These are phyloP conservation scores for Colletotrichum lindemuthianum DNA, from an alignment of 2,329 filamentous ascomycete species.

Conservation along the genomic window DNA sequence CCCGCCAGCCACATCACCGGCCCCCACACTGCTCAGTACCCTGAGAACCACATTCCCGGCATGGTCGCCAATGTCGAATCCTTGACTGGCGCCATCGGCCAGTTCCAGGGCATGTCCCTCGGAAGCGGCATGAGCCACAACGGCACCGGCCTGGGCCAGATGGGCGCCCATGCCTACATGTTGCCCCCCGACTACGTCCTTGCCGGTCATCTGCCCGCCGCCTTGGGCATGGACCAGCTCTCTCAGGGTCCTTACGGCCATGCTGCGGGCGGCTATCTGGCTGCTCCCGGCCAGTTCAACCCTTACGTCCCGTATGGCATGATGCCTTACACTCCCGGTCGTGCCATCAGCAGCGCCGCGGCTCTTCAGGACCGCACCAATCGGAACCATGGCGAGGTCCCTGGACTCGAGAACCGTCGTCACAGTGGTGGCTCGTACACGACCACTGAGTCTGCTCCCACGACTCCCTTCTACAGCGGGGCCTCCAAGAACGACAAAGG, in stretches of 20 bases:
- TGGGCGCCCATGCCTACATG: slow-evolving; percentile 51
- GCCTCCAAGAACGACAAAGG: slow-evolving; percentile 68
- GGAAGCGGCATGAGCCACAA: slow-evolving; percentile 46
- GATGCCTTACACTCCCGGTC: slow-evolving; percentile 64
- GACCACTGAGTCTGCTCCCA: slow-evolving; percentile 72
- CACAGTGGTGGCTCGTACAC: slow-evolving; percentile 66
- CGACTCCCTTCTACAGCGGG: slow-evolving; percentile 72
- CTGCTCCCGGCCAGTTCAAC: slow-evolving; percentile 44
- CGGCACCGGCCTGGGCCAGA: slow-evolving; percentile 33
- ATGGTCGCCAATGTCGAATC: slow-evolving; percentile 30
- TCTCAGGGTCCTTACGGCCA: slow-evolving; percentile 46
- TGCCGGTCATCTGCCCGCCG: slow-evolving; percentile 45
- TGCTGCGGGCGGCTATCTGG: slow-evolving; percentile 48
- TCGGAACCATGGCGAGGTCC: slow-evolving; percentile 63
- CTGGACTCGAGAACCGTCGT: slow-evolving; percentile 71
- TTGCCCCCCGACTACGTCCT: slow-evolving; percentile 51
- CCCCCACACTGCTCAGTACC: slow-evolving; percentile 28
- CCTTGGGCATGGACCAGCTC: slow-evolving; percentile 47
- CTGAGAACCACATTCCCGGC: slow-evolving; percentile 33
- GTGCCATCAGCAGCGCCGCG: slow-evolving; percentile 44
- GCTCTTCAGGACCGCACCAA: slow-evolving; percentile 58
- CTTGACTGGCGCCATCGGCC: slow-evolving; percentile 27
- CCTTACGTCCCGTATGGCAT: slow-evolving; percentile 49
- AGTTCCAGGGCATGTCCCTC: slow-evolving; percentile 46
- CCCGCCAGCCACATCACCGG: slow-evolving; percentile 14